These are phyloP conservation scores for Colletotrichum lini DNA, from an alignment of 2,329 filamentous ascomycete genomes.

Conservation along the genomic window DNA sequence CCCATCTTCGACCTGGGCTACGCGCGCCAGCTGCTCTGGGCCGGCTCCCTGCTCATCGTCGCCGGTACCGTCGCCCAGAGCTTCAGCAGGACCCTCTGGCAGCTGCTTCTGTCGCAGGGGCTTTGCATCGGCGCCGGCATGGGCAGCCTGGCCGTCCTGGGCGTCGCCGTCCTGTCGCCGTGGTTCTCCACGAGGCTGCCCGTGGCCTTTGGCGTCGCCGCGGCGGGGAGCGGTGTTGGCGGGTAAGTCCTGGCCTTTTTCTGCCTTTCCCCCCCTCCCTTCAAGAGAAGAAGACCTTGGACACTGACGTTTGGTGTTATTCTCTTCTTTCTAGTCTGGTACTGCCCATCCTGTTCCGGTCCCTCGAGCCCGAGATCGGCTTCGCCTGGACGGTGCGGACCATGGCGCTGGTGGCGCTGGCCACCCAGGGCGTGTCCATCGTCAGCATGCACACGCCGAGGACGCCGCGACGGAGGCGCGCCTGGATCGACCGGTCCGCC, in stretches of 20 bases:
- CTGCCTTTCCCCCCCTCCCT: too few species aligned
- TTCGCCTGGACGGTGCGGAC: slow-evolving; percentile 36
- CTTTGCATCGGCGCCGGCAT: slow-evolving; percentile 61
- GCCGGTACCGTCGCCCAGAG: slow-evolving; percentile 64
- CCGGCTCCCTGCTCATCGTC: slow-evolving; percentile 59
- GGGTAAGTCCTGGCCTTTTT: slow-evolving; percentile 39
- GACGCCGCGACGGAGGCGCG: slow-evolving; percentile 26
- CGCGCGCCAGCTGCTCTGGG: slow-evolving; percentile 55
- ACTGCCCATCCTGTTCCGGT: slow-evolving; percentile 30
- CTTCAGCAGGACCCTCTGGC: slow-evolving; percentile 60
- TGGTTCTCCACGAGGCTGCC: slow-evolving; percentile 51
- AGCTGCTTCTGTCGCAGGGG: slow-evolving; percentile 63
- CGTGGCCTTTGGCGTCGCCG: slow-evolving; percentile 52
- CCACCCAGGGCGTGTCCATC: slow-evolving; percentile 32
- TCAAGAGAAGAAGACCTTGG: slow-evolving; percentile 63
- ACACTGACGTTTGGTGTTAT: slow-evolving; percentile 45
- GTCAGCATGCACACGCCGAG: slow-evolving; percentile 49
- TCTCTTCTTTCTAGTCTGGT: slow-evolving; percentile 66
- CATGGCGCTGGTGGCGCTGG: slow-evolving; percentile 28
- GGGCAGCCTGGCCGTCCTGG: slow-evolving; percentile 57
- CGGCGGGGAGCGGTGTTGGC: slow-evolving; percentile 51
- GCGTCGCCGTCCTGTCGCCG: slow-evolving; percentile 50
- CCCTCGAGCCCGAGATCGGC: slow-evolving; percentile 22
- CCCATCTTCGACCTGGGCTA: slow-evolving; percentile 64
- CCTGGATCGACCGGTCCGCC: slow-evolving; percentile 48